Base-by-base conservation (phyloP, 2,329 filamentous ascomycete genomes). In the Phyllosticta citriasiana region DNA sequence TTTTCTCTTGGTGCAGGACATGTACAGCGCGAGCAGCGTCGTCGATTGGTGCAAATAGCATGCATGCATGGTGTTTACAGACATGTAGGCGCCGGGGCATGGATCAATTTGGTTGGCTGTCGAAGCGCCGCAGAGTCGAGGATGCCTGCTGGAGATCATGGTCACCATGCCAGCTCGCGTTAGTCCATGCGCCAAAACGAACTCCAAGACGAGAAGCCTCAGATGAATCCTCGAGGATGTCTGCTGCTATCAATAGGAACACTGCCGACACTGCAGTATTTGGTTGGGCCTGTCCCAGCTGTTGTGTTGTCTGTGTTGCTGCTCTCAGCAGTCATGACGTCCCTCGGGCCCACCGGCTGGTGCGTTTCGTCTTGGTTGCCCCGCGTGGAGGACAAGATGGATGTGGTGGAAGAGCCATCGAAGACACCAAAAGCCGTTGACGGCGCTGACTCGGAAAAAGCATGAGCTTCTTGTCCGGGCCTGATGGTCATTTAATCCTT, bases 61-160 rank as follows among this genome's bases (percentile, higher is more conserved):
- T 16, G 40, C 2, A 22, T 22, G 19, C 19, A 22, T 22, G 19
- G 19, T 55, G 25, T 22, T n/a, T 19, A 35, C 54, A 26, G 27
- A 8, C 24, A 9, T 35, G 63, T 64, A 62, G 65, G 64, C 58
- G 64, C 65, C 66, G 54, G 66, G 63, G 64, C 60, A 53, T 30
- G 19, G 60, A 63, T 55, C 55, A 60, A 64, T 56, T 63, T 72
- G 71, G 74, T 74, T 74, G 72, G 72, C 68, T 63, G 64, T 60
- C 61, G 57, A 65, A 60, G 61, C 59, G 60, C 60, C 60, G 51
- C 22, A 24, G 26, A n/a, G 27, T 53, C 59, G 59, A 61, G 54
- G 51, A 60, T 60, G 59, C 59, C 54, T 54, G 59, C 26, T 9
- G 59, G 24, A 8, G 53, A 61, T 61, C 54, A 61, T 47, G 40